A percentile compares a stretch with the other conserved stretches of the same genome.
phyloP scores from a whole-genome alignment of 345 rosid species.

The Gossypium australe region DNA sequence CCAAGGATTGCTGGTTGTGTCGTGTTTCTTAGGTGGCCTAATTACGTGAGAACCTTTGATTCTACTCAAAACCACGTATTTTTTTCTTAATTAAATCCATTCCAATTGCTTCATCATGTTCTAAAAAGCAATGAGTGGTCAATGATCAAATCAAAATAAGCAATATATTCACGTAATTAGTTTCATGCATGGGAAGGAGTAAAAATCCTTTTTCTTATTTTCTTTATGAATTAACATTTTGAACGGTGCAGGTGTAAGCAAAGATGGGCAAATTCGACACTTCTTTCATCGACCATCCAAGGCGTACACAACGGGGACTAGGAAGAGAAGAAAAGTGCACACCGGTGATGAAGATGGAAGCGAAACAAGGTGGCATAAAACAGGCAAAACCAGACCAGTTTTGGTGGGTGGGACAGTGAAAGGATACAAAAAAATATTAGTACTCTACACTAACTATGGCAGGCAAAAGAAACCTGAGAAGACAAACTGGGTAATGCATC shows the following conservation, averaged over 20 bases:
- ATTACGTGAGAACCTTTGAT: slow-evolving; percentile 1
- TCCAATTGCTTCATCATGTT: neutral
- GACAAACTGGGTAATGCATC: slow-evolving; percentile 97
- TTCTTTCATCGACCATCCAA: slow-evolving; percentile 90
- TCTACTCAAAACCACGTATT: neutral
- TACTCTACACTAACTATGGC: slow-evolving; percentile 83
- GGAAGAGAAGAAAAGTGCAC: slow-evolving; percentile 78
- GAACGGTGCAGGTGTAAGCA: slow-evolving; percentile 58
- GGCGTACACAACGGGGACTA: slow-evolving; percentile 89
- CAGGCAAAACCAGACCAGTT: slow-evolving; percentile 84
- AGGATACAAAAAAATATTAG: slow-evolving; percentile 84
- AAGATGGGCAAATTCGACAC: slow-evolving; percentile 82
- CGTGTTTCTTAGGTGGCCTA: neutral
- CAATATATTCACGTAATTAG: neutral
- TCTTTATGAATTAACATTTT: neutral
- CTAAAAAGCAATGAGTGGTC: neutral
- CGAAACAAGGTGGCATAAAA: slow-evolving; percentile 95
- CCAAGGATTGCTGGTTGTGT: neutral
- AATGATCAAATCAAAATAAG: neutral
- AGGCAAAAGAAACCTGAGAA: slow-evolving; percentile 82
- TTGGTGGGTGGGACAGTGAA: slow-evolving; percentile 34
- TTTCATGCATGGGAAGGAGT: neutral
- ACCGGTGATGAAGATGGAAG: slow-evolving; percentile 61
- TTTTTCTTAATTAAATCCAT: neutral
- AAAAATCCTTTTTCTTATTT: neutral